Evolutionary conservation across 331 rosid genomes (phyloP).

Genomic region (Telfairia occidentalis): DNA sequence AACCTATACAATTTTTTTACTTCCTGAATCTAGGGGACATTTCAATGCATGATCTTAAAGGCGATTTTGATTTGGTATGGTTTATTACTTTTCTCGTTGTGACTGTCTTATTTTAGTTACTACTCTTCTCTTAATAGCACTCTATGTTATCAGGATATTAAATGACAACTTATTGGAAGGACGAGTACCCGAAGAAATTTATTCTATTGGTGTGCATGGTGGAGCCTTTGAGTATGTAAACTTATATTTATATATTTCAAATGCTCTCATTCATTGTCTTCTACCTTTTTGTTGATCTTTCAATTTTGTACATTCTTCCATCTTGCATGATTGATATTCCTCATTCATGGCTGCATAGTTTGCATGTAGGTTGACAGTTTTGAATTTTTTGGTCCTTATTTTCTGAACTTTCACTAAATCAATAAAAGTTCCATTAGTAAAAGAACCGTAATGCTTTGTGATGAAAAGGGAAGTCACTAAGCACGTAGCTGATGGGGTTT

Average conservation of each 20-base stretch:
- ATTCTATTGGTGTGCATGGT: conserved; percentile 88
- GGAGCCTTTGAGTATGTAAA: conserved; percentile 75
- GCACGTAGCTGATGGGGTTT: not conserved
- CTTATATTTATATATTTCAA: not conserved
- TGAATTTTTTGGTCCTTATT: not conserved
- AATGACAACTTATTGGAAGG: conserved; percentile 79
- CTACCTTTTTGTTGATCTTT: not conserved
- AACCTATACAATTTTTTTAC: not conserved
- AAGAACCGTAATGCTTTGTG: not conserved
- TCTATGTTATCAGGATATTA: conserved; percentile 45
- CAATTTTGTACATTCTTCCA: not conserved
- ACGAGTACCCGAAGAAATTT: conserved; percentile 68
- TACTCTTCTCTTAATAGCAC: not conserved
- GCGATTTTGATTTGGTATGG: not conserved
- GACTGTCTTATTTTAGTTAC: too few relatives aligned
- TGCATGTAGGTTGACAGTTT: not conserved
- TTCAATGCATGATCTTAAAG: not conserved
- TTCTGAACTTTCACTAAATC: not conserved
- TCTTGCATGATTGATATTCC: not conserved
- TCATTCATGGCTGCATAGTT: not conserved
- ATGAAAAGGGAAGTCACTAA: not conserved
- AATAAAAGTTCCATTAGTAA: not conserved
- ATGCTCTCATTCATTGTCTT: conserved; percentile 16
- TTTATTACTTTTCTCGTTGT: too few relatives aligned
- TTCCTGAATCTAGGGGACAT: not conserved